phyloP scores from a whole-genome alignment of 73 alveolate genomes.

The Paramecium sexaurelia region DNA sequence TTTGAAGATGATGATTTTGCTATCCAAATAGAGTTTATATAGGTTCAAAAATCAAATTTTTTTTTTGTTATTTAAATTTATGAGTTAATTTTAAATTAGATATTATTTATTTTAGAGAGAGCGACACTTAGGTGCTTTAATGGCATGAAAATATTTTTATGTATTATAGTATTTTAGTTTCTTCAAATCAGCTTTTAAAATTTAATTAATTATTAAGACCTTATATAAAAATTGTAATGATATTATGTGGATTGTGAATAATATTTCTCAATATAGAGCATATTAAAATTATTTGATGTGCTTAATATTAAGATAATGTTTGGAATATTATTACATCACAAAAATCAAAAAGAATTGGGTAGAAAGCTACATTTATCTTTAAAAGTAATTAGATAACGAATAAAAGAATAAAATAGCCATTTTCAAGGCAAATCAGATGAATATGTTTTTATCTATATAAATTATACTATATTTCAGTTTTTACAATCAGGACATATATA shows the following conservation, averaged over 20 bases:
- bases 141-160: background rate
- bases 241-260: background rate
- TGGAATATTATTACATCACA: background rate
- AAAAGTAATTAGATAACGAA: background rate
- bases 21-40: no score
- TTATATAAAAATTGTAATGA: background rate
- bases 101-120: no score
- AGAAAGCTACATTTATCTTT: background rate
- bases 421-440: background rate
- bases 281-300: background rate
- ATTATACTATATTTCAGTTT: background rate
- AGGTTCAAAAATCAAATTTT: no score
- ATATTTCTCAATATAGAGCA: no score
- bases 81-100: no score
- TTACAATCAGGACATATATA: conserved; percentile 27
- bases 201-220: background rate
- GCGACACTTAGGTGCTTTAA: background rate
- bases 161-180: background rate
- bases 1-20: no score
- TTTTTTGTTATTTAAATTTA: no score
- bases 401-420: background rate
- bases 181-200: background rate
- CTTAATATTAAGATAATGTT: background rate
- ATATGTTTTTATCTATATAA: background rate
- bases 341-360: background rate